These are phyloP conservation scores for Galerina sulciceps DNA, from an alignment of 768 basidiomycete species.

Conservation along the genomic window DNA sequence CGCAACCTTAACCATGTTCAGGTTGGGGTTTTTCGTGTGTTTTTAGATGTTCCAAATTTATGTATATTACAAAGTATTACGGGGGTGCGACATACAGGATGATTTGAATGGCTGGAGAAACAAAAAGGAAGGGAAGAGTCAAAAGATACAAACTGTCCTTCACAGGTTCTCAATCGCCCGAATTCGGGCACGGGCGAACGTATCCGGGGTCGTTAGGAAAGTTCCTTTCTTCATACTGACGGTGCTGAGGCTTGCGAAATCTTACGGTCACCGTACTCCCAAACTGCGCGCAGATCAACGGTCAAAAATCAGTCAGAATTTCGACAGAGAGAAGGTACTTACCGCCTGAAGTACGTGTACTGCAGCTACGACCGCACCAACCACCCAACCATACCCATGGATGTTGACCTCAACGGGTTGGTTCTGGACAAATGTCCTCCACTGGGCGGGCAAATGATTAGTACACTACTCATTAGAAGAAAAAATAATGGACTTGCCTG, in stretches of 20 bases:
- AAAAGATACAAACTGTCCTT: no score
- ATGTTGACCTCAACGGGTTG: conserved; percentile 17
- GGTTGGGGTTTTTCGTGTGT: no score
- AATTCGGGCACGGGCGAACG: not conserved
- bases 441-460: not conserved
- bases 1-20: no score
- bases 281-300: no score
- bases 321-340: not conserved
- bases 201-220: not conserved
- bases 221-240: not conserved
- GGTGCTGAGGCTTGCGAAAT: not conserved
- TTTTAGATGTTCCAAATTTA: no score
- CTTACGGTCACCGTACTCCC: not conserved
- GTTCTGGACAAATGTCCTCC: conserved; percentile 7
- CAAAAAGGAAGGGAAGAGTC: no score
- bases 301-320: not conserved
- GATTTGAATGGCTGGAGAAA: no score
- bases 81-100: no score
- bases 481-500: no score
- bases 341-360: conserved; percentile 1
- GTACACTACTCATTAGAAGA: no score
- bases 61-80: no score
- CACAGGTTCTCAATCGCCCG: no score
- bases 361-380: conserved; percentile 14
- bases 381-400: conserved; percentile 17